These are phyloP conservation scores for Coemansia reversa DNA, from an alignment of 192 early-diverging fungal species.

Conservation along the genomic window DNA sequence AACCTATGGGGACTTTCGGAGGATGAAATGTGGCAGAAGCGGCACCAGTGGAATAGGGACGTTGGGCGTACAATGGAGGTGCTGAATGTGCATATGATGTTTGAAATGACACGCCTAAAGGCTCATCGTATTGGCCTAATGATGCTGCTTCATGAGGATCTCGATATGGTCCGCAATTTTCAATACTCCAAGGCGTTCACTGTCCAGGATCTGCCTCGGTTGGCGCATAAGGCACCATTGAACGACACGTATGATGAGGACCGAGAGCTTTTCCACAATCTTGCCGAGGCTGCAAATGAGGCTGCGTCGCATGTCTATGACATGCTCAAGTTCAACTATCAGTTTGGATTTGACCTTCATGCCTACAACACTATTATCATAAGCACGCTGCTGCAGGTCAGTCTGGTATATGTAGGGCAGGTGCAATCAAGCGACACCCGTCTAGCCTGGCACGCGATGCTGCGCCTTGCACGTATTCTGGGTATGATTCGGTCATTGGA, in stretches of 20 bases:
- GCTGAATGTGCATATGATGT: conserved; percentile 51
- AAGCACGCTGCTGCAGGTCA: conserved; percentile 43
- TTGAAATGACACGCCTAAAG: conserved; percentile 48
- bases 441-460: conserved; percentile 50
- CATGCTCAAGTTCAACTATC: conserved; percentile 51
- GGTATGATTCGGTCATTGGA: conserved; percentile 52
- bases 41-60: conserved; percentile 54
- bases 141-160: conserved; percentile 48
- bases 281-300: conserved; percentile 19
- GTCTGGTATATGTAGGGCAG: conserved; percentile 48
- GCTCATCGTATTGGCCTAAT: conserved; percentile 51
- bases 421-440: conserved; percentile 41
- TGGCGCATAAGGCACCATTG: conserved; percentile 15
- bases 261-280: conserved; percentile 26
- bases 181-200: conserved; percentile 46
- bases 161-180: conserved; percentile 55
- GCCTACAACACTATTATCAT: conserved; percentile 41
- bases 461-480: conserved; percentile 49
- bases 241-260: conserved; percentile 29
- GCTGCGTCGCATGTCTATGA: conserved; percentile 38
- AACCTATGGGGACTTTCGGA: conserved; percentile 50
- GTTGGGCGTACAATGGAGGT: conserved; percentile 48
- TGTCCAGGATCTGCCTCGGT: conserved; percentile 28
- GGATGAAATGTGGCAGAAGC: conserved; percentile 53
- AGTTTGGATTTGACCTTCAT: conserved; percentile 52